These are phyloP conservation scores for Telopea speciosissima DNA, from an alignment of 177 flowering plant genomes.

Conservation along the genomic window DNA sequence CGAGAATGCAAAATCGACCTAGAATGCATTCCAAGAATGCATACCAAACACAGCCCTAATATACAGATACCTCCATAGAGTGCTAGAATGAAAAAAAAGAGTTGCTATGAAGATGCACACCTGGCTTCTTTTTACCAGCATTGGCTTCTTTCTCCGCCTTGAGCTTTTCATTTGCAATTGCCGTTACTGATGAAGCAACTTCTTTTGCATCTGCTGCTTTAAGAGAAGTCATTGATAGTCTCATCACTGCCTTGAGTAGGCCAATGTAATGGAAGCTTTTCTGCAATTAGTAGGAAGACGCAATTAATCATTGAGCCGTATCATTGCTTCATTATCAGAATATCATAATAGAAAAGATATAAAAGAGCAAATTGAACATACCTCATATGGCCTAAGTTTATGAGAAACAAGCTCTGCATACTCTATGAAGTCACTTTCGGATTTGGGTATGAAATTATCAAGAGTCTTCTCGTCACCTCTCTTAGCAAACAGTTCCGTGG, in stretches of 20 bases:
- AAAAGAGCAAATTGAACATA: constrained; percentile 13
- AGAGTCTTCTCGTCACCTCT: constrained; percentile 69
- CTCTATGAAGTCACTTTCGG: constrained; percentile 80
- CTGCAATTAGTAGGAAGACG: constrained; percentile 32
- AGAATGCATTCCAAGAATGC: no score
- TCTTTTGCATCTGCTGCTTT: constrained; percentile 95
- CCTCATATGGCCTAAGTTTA: constrained; percentile 81
- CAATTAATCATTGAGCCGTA: not conserved
- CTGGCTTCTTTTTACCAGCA: constrained; percentile 85
- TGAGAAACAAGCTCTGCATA: constrained; percentile 87
- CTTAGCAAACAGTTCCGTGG: constrained; percentile 72
- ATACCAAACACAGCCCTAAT: no score
- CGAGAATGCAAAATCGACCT: no score
- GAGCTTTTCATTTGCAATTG: constrained; percentile 87
- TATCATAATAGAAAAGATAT: not conserved
- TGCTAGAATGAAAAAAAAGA: not conserved
- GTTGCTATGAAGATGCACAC: constrained; percentile 23
- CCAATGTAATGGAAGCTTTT: constrained; percentile 88
- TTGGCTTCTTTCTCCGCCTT: constrained; percentile 90
- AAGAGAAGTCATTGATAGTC: constrained; percentile 64
- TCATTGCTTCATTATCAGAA: not conserved
- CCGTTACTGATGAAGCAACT: constrained; percentile 73
- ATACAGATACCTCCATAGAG: not conserved
- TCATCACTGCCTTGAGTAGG: constrained; percentile 79
- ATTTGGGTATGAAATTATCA: constrained; percentile 88